phyloP scores from a whole-genome alignment of 1,284 basidiomycete species.

The Tremellales sp. region DNA sequence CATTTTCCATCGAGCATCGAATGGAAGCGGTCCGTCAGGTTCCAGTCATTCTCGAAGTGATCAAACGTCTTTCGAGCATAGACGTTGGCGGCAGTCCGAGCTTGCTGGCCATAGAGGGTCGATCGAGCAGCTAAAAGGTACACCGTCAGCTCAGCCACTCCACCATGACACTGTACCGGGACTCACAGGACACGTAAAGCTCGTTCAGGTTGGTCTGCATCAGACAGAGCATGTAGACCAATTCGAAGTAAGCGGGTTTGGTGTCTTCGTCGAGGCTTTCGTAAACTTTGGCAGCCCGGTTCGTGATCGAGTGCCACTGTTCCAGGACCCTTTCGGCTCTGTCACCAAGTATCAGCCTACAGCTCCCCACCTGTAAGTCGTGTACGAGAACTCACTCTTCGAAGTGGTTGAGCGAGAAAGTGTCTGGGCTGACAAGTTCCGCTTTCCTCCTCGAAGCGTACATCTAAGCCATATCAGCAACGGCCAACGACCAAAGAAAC shows the following conservation, averaged over 20 bases:
- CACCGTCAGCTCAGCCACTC: background rate
- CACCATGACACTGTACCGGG: slow-evolving; percentile 21
- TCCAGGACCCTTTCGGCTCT: slow-evolving; percentile 59
- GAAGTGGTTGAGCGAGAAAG: slow-evolving; percentile 63
- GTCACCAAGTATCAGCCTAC: background rate
- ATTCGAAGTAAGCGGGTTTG: slow-evolving; percentile 63
- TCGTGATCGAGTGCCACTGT: slow-evolving; percentile 52
- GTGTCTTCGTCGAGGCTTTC: slow-evolving; percentile 50
- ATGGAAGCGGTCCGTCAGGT: slow-evolving; percentile 55
- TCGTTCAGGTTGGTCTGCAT: slow-evolving; percentile 53
- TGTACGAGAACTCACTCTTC: slow-evolving; percentile 56
- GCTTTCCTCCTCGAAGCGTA: slow-evolving; percentile 47
- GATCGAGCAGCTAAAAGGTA: slow-evolving; percentile 51
- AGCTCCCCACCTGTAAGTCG: too few species aligned
- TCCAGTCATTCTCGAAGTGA: slow-evolving; percentile 29
- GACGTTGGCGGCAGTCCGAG: slow-evolving; percentile 59
- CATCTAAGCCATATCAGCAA: slow-evolving; percentile 6
- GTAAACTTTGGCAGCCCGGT: slow-evolving; percentile 59
- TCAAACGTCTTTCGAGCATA: slow-evolving; percentile 57
- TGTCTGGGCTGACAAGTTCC: slow-evolving; percentile 62
- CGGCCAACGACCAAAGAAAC: background rate
- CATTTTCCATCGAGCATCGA: slow-evolving; percentile 55
- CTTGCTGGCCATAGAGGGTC: slow-evolving; percentile 62
- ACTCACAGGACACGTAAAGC: slow-evolving; percentile 58
- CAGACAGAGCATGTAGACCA: slow-evolving; percentile 61